Evolutionary conservation across 768 basidiomycete species (phyloP).

Genomic region (Daedalea quercina): DNA sequence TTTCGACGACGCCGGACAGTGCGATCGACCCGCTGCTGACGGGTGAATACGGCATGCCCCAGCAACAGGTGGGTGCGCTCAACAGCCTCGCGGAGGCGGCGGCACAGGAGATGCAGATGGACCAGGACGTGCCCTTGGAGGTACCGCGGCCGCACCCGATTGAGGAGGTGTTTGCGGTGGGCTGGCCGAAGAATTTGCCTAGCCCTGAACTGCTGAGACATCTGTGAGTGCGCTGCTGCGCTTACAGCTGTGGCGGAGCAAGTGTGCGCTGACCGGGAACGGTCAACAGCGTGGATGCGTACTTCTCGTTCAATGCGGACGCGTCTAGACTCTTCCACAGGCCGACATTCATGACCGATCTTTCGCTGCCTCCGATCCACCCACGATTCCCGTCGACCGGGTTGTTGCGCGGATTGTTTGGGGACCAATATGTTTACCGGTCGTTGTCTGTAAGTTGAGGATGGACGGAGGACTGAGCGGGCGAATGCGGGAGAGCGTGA

Average conservation of each 20-base stretch:
- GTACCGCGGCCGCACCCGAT: not conserved
- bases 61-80: not conserved
- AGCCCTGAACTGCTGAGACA: conserved; percentile 54
- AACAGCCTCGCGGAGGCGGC: conserved; percentile 1
- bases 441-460: no score
- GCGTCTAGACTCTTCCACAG: conserved; percentile 65
- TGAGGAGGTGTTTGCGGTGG: not conserved
- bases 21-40: not conserved
- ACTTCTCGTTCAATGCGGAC: conserved; percentile 74
- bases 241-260: not conserved
- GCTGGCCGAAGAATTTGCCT: conserved; percentile 60
- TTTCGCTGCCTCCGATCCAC: conserved; percentile 60
- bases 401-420: no score
- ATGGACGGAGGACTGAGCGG: no score
- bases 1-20: not conserved
- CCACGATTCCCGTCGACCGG: conserved; percentile 64
- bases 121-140: not conserved
- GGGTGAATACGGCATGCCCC: not conserved
- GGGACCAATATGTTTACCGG: no score
- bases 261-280: not conserved
- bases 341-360: conserved; percentile 54
- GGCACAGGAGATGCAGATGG: not conserved
- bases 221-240: conserved; percentile 37
- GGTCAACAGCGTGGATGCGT: conserved; percentile 58
- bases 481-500: no score